A percentile compares a stretch with the other conserved stretches of the same genome.
Conservation (phyloP, 768 basidiomycete genomes). For the Pisolithus orientalis region DNA sequence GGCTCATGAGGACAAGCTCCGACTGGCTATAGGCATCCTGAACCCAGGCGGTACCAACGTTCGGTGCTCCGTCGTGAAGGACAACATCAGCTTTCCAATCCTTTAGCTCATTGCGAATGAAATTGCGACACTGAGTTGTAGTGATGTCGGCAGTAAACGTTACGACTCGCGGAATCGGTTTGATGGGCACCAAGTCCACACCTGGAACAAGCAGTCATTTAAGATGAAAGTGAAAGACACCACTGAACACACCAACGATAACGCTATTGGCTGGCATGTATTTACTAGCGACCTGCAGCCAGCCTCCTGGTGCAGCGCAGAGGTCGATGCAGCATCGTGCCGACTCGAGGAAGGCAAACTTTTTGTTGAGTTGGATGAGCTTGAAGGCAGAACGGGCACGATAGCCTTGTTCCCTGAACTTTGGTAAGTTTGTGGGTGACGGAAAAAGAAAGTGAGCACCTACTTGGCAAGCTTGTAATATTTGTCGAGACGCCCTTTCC, state of each 20-base stretch:
- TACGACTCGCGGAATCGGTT: constrained; percentile 86
- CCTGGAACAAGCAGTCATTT: constrained; percentile 38
- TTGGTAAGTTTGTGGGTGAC: constrained; percentile 6
- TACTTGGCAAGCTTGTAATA: constrained; percentile 96
- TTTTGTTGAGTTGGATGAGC: constrained; percentile 97
- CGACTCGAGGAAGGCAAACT: constrained; percentile 85
- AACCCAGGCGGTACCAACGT: constrained; percentile 98
- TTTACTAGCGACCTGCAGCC: constrained; percentile 97
- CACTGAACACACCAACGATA: constrained; percentile 66
- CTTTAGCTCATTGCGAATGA: constrained; percentile 82
- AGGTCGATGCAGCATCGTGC: constrained; percentile 95
- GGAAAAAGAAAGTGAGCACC: constrained; percentile 3
- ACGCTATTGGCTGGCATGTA: constrained; percentile 92
- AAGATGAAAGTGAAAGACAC: constrained; percentile 3
- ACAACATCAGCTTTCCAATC: constrained; percentile 99
- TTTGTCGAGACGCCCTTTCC: constrained; percentile 93
- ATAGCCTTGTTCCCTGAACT: constrained; percentile 90
- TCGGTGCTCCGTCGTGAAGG: constrained; percentile 97
- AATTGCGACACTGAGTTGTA: constrained; percentile 80
- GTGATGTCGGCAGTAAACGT: constrained; percentile 96
- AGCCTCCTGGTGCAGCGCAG: constrained; percentile 97
- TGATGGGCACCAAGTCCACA: constrained; percentile 94
- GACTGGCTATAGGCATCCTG: constrained; percentile 98
- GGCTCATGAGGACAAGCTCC: constrained; percentile 90
- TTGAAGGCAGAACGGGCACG: constrained; percentile 99